phyloP scores from a whole-genome alignment of 345 rosid species.

The Iberis pinnata region DNA sequence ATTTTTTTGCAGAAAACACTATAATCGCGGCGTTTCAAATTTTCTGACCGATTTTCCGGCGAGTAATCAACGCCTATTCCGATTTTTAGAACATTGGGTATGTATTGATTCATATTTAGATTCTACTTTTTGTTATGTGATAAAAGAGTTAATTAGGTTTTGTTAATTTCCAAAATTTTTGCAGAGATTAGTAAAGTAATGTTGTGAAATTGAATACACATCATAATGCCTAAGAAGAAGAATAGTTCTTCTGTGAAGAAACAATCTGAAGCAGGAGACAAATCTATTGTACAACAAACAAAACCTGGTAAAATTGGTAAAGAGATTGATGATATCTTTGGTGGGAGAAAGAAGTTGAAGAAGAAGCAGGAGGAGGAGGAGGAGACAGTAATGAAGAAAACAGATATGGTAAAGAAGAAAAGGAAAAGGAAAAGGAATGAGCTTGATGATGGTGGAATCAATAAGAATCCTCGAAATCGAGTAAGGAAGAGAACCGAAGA shows the following conservation, averaged over 20 bases:
- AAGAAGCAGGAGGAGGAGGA: slow-evolving; percentile 18
- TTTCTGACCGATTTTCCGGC: no score
- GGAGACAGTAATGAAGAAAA: slow-evolving; percentile 4
- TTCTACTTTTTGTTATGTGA: no score
- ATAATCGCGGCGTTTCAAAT: no score
- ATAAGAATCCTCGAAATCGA: slow-evolving; percentile 16
- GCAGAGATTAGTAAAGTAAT: not conserved
- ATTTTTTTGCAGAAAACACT: no score
- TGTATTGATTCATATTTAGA: no score
- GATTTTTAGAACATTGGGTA: no score
- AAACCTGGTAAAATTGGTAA: slow-evolving; percentile 21
- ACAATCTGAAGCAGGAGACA: slow-evolving; percentile 8
- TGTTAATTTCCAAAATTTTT: no score
- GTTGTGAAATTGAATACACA: not conserved
- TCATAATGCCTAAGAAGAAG: slow-evolving; percentile 31
- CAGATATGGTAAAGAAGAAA: slow-evolving; percentile 27
- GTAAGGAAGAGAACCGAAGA: slow-evolving; percentile 46
- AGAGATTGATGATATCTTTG: slow-evolving; percentile 47
- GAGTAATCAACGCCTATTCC: no score
- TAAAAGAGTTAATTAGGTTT: no score
- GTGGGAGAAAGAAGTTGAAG: slow-evolving; percentile 38
- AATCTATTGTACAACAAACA: slow-evolving; percentile 3
- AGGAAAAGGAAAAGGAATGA: slow-evolving; percentile 29
- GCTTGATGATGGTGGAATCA: not conserved
- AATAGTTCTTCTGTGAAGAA: slow-evolving; percentile 21